Evolutionary conservation across 1,139 yeast species (phyloP).

Genomic region (Protomyces pachydermus): DNA sequence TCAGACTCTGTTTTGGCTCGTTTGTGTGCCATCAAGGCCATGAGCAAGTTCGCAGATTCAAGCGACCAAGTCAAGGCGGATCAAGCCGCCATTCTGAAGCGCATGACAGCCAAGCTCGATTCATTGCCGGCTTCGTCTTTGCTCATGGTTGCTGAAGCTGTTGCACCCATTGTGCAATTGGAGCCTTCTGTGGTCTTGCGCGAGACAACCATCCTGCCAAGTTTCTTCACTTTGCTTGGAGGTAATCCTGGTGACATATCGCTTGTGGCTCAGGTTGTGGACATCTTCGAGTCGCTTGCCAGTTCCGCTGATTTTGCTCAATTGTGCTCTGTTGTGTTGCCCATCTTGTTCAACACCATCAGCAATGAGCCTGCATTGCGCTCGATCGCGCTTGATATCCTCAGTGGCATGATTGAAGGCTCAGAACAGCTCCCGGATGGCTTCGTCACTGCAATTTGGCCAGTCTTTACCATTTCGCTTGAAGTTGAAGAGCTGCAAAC

Average conservation of each 20-base stretch:
- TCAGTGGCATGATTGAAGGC: conserved; percentile 28
- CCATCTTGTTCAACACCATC: conserved; percentile 21
- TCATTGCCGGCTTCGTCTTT: conserved; percentile 18
- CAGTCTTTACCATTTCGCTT: conserved; percentile 18
- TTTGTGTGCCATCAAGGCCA: conserved; percentile 16
- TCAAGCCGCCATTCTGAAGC: conserved; percentile 11
- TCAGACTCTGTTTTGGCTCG: conserved; percentile 6
- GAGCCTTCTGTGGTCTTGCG: conserved; percentile 16
- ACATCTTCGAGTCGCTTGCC: conserved; percentile 29
- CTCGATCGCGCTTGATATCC: conserved; percentile 26
- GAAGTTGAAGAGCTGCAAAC: conserved; percentile 29
- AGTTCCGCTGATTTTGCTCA: conserved; percentile 17
- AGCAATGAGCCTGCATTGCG: conserved; percentile 9
- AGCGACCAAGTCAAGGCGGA: conserved; percentile 1
- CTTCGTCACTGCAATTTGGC: conserved; percentile 27
- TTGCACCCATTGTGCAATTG: conserved; percentile 19
- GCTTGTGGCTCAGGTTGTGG: conserved; percentile 28
- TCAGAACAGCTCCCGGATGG: conserved; percentile 27
- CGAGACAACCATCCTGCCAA: conserved; percentile 20
- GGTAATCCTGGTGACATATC: conserved; percentile 30
- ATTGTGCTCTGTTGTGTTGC: conserved; percentile 21
- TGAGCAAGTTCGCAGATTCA: conserved; percentile 18
- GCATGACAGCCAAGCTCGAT: conserved; percentile 3
- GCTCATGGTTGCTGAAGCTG: conserved; percentile 26
- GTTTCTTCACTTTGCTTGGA: conserved; percentile 27